Conservation (phyloP, 139 green algal species). For the Deuterostichococcus epilithicus region DNA sequence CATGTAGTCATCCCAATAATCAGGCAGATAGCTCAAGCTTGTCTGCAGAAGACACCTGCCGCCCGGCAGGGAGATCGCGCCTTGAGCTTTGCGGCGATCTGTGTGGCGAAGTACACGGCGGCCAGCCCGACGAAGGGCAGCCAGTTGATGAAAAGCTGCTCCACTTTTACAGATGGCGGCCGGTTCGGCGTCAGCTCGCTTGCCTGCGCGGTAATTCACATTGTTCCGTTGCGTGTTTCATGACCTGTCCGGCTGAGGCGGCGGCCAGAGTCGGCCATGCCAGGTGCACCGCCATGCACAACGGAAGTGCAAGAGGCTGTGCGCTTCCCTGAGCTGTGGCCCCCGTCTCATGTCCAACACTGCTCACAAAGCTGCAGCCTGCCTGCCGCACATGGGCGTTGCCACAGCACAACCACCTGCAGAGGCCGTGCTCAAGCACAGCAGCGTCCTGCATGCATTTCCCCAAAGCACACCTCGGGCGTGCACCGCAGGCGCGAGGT, state of each 20-base stretch:
- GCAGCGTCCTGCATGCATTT: not conserved
- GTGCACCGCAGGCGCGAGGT: slow-evolving; percentile 14
- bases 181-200: not conserved
- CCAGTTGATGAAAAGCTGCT: slow-evolving; percentile 11
- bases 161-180: not conserved
- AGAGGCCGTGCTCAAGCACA: no score
- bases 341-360: not conserved
- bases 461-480: not conserved
- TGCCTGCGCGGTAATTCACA: not conserved
- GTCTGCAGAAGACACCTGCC: not conserved
- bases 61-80: not conserved
- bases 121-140: slow-evolving; percentile 37
- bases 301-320: not conserved
- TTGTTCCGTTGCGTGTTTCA: not conserved
- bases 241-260: not conserved
- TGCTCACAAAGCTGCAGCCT: not conserved
- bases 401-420: not conserved
- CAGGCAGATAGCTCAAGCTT: not conserved
- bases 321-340: not conserved
- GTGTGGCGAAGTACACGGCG: slow-evolving; percentile 41
- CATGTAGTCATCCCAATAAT: not conserved
- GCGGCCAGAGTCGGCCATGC: not conserved
- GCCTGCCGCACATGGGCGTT: not conserved
- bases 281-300: not conserved
- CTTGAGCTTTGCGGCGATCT: slow-evolving; percentile 25